Conservation (phyloP, 2,329 filamentous ascomycete species). For the Scytalidium sp. region DNA sequence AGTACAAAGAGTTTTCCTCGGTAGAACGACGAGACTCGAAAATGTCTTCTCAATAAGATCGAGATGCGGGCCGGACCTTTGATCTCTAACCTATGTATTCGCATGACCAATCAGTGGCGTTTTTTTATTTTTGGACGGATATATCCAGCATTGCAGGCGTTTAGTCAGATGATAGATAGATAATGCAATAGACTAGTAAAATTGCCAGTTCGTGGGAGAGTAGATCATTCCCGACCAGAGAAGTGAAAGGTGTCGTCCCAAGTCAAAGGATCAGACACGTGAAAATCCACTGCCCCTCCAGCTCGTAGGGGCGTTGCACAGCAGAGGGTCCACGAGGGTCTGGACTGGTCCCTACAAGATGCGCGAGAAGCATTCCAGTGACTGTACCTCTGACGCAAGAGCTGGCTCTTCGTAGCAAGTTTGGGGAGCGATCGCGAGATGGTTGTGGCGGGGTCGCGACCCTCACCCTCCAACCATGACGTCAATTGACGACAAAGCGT, state of each 20-base stretch:
- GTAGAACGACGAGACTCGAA: background rate
- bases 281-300: too few relatives aligned
- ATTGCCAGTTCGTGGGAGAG: background rate
- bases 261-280: too few relatives aligned
- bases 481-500: background rate
- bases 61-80: background rate
- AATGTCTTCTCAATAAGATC: background rate
- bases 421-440: background rate
- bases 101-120: too few relatives aligned
- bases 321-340: background rate
- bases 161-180: background rate
- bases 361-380: too few relatives aligned
- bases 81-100: background rate
- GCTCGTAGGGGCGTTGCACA: too few relatives aligned
- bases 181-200: background rate
- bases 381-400: background rate
- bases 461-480: background rate
- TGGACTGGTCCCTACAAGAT: too few relatives aligned
- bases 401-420: background rate
- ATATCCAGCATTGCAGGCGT: background rate
- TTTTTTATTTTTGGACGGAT: background rate
- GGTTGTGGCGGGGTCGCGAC: background rate
- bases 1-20: background rate
- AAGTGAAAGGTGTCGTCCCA: too few relatives aligned
- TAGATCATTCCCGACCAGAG: background rate